These are phyloP conservation scores for Cercophora sp. DNA, from an alignment of 495 filamentous ascomycete species.

Conservation along the genomic window DNA sequence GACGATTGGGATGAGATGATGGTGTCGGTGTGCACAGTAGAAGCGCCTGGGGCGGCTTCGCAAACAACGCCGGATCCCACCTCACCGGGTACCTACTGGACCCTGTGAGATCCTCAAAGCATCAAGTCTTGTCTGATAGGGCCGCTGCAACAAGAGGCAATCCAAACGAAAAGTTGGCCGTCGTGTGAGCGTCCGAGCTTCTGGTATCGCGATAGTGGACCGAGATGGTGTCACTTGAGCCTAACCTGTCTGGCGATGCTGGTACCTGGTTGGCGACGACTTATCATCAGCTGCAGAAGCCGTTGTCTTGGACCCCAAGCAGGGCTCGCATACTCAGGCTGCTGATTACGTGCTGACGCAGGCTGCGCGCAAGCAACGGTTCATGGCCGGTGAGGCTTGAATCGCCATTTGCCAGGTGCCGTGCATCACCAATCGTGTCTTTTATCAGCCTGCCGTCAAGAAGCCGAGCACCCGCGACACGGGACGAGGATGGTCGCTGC, in stretches of 20 bases:
- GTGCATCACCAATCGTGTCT: constrained; percentile 1
- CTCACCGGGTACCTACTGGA: too few relatives aligned
- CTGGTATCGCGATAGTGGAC: constrained; percentile 19
- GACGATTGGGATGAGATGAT: too few relatives aligned
- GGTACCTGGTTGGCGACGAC: neutral
- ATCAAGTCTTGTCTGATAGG: too few relatives aligned
- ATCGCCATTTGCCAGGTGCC: constrained; percentile 3
- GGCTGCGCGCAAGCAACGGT: constrained; percentile 3
- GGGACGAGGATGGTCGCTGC: constrained; percentile 8
- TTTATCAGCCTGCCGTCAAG: neutral
- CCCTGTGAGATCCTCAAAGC: too few relatives aligned
- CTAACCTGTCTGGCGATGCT: constrained; percentile 6
- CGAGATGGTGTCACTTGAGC: constrained; percentile 23
- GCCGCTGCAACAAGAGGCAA: too few relatives aligned
- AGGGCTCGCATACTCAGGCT: neutral
- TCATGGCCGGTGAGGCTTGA: neutral
- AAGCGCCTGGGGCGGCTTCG: too few relatives aligned
- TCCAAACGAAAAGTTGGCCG: constrained; percentile 5
- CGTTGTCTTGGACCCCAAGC: constrained; percentile 6
- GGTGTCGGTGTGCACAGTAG: too few relatives aligned
- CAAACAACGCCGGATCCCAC: too few relatives aligned
- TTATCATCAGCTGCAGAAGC: neutral
- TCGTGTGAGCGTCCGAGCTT: neutral
- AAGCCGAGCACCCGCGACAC: constrained; percentile 9
- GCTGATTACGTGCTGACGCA: constrained; percentile 15